Percentiles rank a stretch among this genome's conserved stretches.
Conservation (phyloP, 371 early-diverging fungal genomes). For the Dichotomocladium elegans region DNA sequence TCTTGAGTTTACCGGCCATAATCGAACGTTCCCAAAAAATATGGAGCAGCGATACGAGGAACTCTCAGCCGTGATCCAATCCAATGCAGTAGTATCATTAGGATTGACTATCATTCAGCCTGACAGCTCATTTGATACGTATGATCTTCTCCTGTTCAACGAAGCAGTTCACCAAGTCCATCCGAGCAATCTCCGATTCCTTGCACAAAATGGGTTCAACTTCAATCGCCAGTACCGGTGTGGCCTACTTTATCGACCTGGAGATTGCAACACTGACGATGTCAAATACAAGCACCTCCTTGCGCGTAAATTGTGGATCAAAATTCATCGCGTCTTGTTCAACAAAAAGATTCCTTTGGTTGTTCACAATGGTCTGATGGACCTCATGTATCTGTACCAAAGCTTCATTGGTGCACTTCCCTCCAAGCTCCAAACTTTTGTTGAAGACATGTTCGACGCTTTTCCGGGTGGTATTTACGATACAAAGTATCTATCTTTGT, state of each 20-base stretch:
- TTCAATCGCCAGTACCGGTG: constrained; percentile 68
- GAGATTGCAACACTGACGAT: constrained; percentile 19
- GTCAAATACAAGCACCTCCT: background rate
- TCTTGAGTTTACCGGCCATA: constrained; percentile 86
- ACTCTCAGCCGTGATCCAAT: constrained; percentile 58
- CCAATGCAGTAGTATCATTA: constrained; percentile 76
- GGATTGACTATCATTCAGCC: constrained; percentile 57
- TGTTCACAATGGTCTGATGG: constrained; percentile 90
- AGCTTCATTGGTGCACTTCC: constrained; percentile 79
- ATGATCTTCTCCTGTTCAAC: constrained; percentile 20
- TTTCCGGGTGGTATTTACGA: constrained; percentile 87
- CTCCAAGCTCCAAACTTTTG: constrained; percentile 56
- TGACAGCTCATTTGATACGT: constrained; percentile 11
- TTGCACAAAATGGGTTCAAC: constrained; percentile 81
- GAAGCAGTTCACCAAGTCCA: constrained; percentile 48
- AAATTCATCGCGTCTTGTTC: constrained; percentile 22
- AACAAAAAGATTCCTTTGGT: constrained; percentile 58
- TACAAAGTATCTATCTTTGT: constrained; percentile 83
- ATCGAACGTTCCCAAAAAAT: constrained; percentile 31
- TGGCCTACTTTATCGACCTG: constrained; percentile 73
- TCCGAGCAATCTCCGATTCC: constrained; percentile 68
- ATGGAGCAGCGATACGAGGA: constrained; percentile 75
- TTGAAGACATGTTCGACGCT: constrained; percentile 68
- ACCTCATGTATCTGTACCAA: constrained; percentile 86
- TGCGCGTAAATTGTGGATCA: constrained; percentile 23